Percentiles rank a stretch among this genome's conserved stretches.
phyloP scores from a whole-genome alignment of 2,329 filamentous ascomycete species.

The Metarhizium guizhouense region DNA sequence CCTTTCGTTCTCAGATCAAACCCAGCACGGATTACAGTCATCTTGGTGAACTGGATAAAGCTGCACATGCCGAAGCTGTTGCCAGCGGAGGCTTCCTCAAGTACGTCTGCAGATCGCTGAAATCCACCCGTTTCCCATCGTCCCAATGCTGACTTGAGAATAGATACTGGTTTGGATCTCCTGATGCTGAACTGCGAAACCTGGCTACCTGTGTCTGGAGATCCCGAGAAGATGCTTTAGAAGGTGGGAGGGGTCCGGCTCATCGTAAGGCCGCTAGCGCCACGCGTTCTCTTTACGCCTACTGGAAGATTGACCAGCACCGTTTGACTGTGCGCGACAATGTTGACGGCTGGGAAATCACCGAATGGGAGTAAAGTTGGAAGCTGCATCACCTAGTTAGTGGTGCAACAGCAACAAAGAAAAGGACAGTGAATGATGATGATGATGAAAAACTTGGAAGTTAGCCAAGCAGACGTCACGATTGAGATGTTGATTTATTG shows the following conservation, averaged over 20 bases:
- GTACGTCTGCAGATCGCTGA: conserved; percentile 28
- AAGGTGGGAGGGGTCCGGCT: conserved; percentile 51
- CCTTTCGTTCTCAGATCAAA: conserved; percentile 68
- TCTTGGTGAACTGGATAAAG: conserved; percentile 65
- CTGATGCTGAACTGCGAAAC: conserved; percentile 62
- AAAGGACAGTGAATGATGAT: not conserved
- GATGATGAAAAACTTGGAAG: not conserved
- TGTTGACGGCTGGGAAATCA: conserved; percentile 53
- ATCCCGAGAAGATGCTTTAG: conserved; percentile 47
- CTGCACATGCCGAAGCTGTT: conserved; percentile 72
- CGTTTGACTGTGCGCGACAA: conserved; percentile 60
- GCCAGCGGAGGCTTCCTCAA: conserved; percentile 75
- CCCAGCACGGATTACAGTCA: conserved; percentile 56
- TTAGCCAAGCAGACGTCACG: not conserved
- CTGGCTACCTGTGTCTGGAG: conserved; percentile 72
- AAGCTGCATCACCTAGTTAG: not conserved
- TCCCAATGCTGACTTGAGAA: conserved; percentile 10
- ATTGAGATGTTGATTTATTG: not conserved
- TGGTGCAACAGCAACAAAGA: not conserved
- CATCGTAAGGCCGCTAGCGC: conserved; percentile 57
- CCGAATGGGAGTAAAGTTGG: conserved; percentile 37
- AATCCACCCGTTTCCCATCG: not conserved
- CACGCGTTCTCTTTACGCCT: conserved; percentile 53
- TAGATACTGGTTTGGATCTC: conserved; percentile 80
- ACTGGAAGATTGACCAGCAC: conserved; percentile 62